Conservation (phyloP, 2,329 filamentous ascomycete species). For the Ophiostoma ips region DNA sequence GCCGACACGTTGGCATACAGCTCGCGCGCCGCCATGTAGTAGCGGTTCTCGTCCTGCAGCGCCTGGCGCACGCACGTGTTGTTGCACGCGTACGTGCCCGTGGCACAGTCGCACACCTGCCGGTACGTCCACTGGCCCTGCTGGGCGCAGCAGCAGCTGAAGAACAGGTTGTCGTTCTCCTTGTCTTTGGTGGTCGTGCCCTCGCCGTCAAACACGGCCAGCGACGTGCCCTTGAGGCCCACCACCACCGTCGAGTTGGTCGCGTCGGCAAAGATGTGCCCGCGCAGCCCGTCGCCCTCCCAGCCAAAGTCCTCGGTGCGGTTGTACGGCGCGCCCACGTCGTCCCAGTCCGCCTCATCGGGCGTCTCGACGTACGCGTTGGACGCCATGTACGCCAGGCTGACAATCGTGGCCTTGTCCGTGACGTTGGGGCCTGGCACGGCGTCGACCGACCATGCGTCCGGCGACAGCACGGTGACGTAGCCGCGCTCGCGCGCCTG, state of each 20-base stretch:
- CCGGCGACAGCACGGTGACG: slow-evolving; percentile 52
- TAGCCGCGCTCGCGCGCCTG: slow-evolving; percentile 55
- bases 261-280: slow-evolving; percentile 83
- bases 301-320: slow-evolving; percentile 83
- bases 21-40: slow-evolving; percentile 79
- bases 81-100: slow-evolving; percentile 78
- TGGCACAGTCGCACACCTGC: slow-evolving; percentile 86
- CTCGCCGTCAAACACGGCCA: slow-evolving; percentile 89
- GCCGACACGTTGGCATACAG: slow-evolving; percentile 87
- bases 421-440: slow-evolving; percentile 68
- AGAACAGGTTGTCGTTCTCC: slow-evolving; percentile 93
- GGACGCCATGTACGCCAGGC: slow-evolving; percentile 74
- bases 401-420: slow-evolving; percentile 72
- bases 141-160: slow-evolving; percentile 94
- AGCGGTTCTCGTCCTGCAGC: slow-evolving; percentile 69
- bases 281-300: slow-evolving; percentile 76
- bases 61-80: slow-evolving; percentile 72
- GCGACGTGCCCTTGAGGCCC: slow-evolving; percentile 79
- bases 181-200: slow-evolving; percentile 97
- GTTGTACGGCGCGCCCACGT: slow-evolving; percentile 68
- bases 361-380: slow-evolving; percentile 75
- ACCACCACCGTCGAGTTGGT: slow-evolving; percentile 79
- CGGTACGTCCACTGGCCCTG: slow-evolving; percentile 83
- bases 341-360: slow-evolving; percentile 64
- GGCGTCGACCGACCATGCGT: slow-evolving; percentile 73